Percentiles rank a stretch among this genome's conserved stretches.
Evolutionary conservation across 331 rosid species (phyloP).

Genomic region (Acacia pycnantha): DNA sequence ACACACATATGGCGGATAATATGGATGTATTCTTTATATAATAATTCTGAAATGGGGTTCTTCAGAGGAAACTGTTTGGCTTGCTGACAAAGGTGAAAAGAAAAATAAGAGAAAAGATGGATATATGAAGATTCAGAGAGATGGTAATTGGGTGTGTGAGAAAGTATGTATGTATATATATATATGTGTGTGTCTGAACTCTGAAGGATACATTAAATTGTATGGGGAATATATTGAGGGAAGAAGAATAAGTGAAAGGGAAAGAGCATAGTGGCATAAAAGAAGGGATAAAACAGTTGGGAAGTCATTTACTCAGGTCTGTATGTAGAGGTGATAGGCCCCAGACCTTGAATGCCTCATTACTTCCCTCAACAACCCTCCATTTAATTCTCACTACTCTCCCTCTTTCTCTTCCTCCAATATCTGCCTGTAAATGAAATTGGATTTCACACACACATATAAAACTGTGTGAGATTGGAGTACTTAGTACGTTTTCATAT

Average conservation of each 20-base stretch:
- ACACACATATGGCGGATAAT: not conserved
- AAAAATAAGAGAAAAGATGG: not conserved
- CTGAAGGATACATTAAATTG: not conserved
- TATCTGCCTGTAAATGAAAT: too few species aligned
- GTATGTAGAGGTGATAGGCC: constrained; percentile 30
- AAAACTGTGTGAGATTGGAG: too few species aligned
- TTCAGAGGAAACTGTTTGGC: not conserved
- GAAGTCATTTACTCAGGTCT: constrained; percentile 17
- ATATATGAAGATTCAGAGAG: not conserved
- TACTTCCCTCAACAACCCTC: constrained; percentile 38
- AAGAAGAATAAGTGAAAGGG: constrained; percentile 30
- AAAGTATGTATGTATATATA: too few species aligned
- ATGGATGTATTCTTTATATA: too few species aligned
- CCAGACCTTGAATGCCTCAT: constrained; percentile 49
- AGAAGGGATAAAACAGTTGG: constrained; percentile 27
- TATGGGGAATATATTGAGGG: not conserved
- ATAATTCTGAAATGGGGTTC: not conserved
- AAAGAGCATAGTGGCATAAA: constrained; percentile 7
- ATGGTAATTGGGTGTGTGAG: not conserved
- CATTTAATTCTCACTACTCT: not conserved
- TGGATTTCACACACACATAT: too few species aligned
- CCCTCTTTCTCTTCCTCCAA: not conserved
- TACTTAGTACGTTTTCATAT: too few species aligned
- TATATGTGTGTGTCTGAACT: too few species aligned
- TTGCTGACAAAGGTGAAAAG: constrained; percentile 3